These are phyloP conservation scores for Backusella psychrophila DNA, from an alignment of 192 early-diverging fungal species.

Conservation along the genomic window DNA sequence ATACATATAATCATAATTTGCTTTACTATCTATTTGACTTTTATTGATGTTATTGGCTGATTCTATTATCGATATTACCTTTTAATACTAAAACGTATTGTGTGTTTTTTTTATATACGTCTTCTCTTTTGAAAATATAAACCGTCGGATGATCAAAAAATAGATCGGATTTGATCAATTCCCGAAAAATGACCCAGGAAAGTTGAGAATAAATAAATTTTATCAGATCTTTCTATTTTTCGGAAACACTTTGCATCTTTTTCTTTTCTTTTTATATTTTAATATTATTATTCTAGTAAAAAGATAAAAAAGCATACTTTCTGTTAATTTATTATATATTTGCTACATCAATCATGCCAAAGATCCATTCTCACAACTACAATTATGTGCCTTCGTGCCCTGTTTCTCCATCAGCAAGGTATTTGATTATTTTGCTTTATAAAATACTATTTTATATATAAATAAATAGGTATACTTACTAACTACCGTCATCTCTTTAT, in stretches of 20 bases:
- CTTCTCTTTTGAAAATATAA: not conserved
- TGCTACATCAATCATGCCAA: slow-evolving; percentile 1
- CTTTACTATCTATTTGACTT: too few relatives aligned
- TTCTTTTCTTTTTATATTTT: not conserved
- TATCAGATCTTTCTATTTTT: slow-evolving; percentile 18
- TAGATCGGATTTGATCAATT: slow-evolving; percentile 5
- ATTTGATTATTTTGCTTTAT: not conserved
- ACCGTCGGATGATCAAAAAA: slow-evolving; percentile 3
- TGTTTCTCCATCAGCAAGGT: not conserved
- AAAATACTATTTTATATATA: not conserved
- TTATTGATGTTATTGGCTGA: too few relatives aligned
- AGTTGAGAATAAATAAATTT: slow-evolving; percentile 12
- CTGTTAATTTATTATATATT: not conserved
- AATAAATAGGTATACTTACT: not conserved
- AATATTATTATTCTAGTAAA: not conserved
- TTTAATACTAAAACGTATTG: too few relatives aligned
- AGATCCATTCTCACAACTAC: not conserved
- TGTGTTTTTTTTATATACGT: too few relatives aligned
- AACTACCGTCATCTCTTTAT: not conserved
- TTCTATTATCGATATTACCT: too few relatives aligned
- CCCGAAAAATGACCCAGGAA: not conserved
- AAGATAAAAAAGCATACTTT: not conserved
- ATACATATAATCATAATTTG: too few relatives aligned
- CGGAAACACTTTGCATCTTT: not conserved
- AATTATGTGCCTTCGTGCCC: slow-evolving; percentile 7